Evolutionary conservation across 352 stramenopile species (phyloP).

Genomic region (Pythium angustatum): DNA sequence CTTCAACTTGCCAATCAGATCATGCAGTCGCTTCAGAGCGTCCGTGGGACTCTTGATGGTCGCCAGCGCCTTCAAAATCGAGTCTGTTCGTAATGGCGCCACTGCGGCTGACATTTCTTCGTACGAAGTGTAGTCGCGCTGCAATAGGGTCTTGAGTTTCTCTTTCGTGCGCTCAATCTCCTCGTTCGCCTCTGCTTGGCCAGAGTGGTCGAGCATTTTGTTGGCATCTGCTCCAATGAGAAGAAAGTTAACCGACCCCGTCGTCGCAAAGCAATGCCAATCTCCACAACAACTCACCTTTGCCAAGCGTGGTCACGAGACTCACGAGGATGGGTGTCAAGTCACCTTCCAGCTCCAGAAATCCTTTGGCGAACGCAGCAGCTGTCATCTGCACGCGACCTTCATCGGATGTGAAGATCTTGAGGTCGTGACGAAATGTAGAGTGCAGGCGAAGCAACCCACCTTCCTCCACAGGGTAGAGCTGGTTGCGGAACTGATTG

Average conservation of each 20-base stretch:
- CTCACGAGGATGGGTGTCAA: slow-evolving; percentile 99
- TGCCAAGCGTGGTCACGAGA: slow-evolving; percentile 86
- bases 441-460: slow-evolving; percentile 98
- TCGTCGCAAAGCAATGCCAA: neutral
- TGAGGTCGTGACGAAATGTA: slow-evolving; percentile 99
- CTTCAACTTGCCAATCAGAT: slow-evolving; percentile 77
- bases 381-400: slow-evolving; percentile 99
- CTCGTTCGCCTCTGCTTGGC: slow-evolving; percentile 96
- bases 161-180: slow-evolving; percentile 81
- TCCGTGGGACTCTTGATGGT: slow-evolving; percentile 86
- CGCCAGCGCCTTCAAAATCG: slow-evolving; percentile 73
- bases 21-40: slow-evolving; percentile 61
- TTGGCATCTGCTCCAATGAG: slow-evolving; percentile 60
- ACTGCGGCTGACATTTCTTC: slow-evolving; percentile 70
- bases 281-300: slow-evolving; percentile 61
- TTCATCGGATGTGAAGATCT: slow-evolving; percentile 99
- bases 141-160: slow-evolving; percentile 92
- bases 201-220: slow-evolving; percentile 98
- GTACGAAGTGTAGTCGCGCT: slow-evolving; percentile 66
- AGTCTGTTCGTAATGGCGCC: slow-evolving; percentile 72
- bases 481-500: slow-evolving; percentile 87
- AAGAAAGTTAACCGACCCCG: neutral
- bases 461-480: slow-evolving; percentile 90
- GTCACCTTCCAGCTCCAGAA: slow-evolving; percentile 98
- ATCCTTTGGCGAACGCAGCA: slow-evolving; percentile 98